phyloP scores from a whole-genome alignment of 75 land plant species.

The Cupressus sempervirens region DNA sequence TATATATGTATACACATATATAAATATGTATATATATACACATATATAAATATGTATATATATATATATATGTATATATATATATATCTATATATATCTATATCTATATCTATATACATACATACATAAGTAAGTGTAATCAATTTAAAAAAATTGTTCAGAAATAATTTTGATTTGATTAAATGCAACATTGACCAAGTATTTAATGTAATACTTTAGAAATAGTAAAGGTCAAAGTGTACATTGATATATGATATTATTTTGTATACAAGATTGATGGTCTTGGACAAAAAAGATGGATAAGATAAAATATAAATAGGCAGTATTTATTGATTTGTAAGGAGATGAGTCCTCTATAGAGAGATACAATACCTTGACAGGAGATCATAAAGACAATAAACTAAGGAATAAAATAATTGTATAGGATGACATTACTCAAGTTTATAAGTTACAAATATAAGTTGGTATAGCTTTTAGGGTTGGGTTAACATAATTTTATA shows the following conservation, averaged over 20 bases:
- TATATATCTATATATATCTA: too few species aligned
- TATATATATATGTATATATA: too few species aligned
- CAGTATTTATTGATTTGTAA: background rate
- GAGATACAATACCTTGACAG: background rate
- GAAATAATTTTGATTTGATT: background rate
- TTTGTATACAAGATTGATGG: background rate
- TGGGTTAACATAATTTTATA: too few species aligned
- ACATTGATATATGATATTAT: background rate
- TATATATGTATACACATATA: too few species aligned
- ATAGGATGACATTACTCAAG: too few species aligned
- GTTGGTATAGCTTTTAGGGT: too few species aligned
- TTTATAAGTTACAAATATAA: too few species aligned
- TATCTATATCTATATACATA: too few species aligned
- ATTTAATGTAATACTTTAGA: background rate
- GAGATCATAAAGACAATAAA: too few species aligned
- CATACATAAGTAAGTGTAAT: background rate
- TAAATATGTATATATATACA: too few species aligned
- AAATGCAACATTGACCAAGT: background rate
- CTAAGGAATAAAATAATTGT: too few species aligned
- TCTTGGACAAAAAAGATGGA: background rate
- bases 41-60: too few species aligned
- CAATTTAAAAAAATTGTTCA: background rate
- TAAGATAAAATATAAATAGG: background rate
- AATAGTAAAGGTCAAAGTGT: background rate
- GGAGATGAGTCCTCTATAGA: background rate